Conservation (phyloP, 805 yeast species). For the Candida pini region DNA sequence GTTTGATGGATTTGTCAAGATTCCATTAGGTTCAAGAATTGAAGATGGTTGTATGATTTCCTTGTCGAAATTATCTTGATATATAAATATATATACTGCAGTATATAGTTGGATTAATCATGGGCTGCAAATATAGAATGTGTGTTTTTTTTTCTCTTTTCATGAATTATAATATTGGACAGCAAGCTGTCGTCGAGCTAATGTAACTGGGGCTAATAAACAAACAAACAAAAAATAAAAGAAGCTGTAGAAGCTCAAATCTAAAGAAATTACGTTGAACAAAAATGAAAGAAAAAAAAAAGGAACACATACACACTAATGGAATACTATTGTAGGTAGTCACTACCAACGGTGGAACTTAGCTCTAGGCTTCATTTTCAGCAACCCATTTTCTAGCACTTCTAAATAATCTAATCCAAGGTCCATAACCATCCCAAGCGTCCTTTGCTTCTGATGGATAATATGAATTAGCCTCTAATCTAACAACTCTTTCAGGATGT, state of each 20-base stretch:
- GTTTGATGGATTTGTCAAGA: slow-evolving; percentile 54
- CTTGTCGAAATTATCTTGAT: slow-evolving; percentile 33
- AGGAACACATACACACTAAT: neutral
- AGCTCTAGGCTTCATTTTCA: slow-evolving; percentile 7
- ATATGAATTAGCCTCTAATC: slow-evolving; percentile 88
- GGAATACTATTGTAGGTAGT: too few relatives aligned
- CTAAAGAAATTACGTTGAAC: neutral
- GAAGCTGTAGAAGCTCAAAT: neutral
- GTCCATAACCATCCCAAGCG: slow-evolving; percentile 80
- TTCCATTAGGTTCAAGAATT: slow-evolving; percentile 53
- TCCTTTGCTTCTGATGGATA: slow-evolving; percentile 60
- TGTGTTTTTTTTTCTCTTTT: too few relatives aligned
- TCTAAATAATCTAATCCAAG: slow-evolving; percentile 91
- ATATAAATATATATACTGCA: neutral
- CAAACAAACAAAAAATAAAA: neutral
- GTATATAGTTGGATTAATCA: neutral
- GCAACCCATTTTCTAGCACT: slow-evolving; percentile 93
- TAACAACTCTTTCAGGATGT: slow-evolving; percentile 92
- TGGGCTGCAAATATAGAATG: too few relatives aligned
- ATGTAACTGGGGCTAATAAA: neutral
- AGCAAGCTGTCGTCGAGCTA: too few relatives aligned
- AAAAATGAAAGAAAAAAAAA: neutral
- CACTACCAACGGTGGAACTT: too few relatives aligned
- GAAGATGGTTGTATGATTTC: slow-evolving; percentile 70
- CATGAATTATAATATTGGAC: too few relatives aligned